Percentiles rank a stretch among this genome's conserved stretches.
Conservation (phyloP, 352 stramenopile genomes). For the Pythium brachiatum region DNA sequence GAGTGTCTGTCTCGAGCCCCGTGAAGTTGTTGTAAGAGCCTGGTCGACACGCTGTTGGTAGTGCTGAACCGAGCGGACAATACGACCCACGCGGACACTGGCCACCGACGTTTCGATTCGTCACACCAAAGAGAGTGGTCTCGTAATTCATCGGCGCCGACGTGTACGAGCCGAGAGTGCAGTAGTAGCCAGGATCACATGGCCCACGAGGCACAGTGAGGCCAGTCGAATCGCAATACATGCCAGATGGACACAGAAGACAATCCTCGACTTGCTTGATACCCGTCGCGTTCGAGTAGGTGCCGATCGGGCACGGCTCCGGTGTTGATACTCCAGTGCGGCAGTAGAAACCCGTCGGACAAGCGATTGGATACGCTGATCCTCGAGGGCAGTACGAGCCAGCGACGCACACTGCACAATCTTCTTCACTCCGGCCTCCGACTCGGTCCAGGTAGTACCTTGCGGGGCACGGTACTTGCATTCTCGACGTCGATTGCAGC, state of each 20-base stretch:
- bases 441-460: conserved; percentile 74
- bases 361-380: conserved; percentile 59
- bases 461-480: conserved; percentile 71
- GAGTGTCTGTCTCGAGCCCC: conserved; percentile 52
- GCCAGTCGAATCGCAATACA: conserved; percentile 88
- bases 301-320: conserved; percentile 88
- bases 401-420: conserved; percentile 72
- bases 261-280: conserved; percentile 86
- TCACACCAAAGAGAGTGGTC: conserved; percentile 59
- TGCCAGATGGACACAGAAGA: conserved; percentile 79
- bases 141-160: conserved; percentile 86
- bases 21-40: conserved; percentile 77
- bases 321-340: conserved; percentile 71
- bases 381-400: conserved; percentile 66
- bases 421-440: conserved; percentile 56
- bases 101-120: conserved; percentile 58
- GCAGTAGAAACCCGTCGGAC: conserved; percentile 86
- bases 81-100: conserved; percentile 68
- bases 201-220: conserved; percentile 68
- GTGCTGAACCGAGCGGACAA: conserved; percentile 63
- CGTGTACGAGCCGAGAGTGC: conserved; percentile 83
- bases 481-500: conserved; percentile 54
- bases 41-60: conserved; percentile 58
- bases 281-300: conserved; percentile 78
- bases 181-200: conserved; percentile 92